Percentiles rank a stretch among this genome's conserved stretches.
Conservation (phyloP, 139 green algal species). For the Zygnema cylindricum region DNA sequence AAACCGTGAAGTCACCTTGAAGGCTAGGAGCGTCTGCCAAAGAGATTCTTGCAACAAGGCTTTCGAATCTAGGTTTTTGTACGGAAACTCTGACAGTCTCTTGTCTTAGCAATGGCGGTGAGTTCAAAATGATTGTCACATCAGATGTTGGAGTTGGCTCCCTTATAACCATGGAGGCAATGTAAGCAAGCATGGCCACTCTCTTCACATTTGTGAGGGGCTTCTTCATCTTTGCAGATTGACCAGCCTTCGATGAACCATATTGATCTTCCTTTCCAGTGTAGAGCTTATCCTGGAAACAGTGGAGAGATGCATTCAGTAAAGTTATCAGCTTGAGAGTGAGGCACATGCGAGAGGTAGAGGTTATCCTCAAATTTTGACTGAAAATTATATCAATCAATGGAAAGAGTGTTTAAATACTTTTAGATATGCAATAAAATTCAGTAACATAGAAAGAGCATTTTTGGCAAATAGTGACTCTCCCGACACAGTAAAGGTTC, state of each 20-base stretch:
- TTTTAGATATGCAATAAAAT: no score
- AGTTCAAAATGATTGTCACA: background rate
- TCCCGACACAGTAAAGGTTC: no score
- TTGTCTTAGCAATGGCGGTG: background rate
- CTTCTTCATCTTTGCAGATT: background rate
- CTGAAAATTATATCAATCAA: no score
- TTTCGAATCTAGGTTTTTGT: background rate
- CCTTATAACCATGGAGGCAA: background rate
- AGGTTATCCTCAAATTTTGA: no score
- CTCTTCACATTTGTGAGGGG: background rate
- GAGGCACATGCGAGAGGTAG: no score
- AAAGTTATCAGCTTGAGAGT: no score
- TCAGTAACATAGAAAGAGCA: no score
- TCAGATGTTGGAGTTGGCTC: background rate
- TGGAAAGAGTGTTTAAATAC: no score
- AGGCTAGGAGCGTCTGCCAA: background rate
- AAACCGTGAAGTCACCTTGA: background rate
- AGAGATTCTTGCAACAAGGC: background rate
- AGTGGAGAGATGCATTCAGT: no score
- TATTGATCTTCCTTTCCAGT: background rate
- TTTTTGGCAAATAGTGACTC: no score
- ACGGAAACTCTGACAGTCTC: background rate
- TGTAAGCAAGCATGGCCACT: background rate
- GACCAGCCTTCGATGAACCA: background rate
- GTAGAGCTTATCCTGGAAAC: background rate